Evolutionary conservation across 2,329 filamentous ascomycete species (phyloP).

Genomic region (Verticillium zaregamsianum): DNA sequence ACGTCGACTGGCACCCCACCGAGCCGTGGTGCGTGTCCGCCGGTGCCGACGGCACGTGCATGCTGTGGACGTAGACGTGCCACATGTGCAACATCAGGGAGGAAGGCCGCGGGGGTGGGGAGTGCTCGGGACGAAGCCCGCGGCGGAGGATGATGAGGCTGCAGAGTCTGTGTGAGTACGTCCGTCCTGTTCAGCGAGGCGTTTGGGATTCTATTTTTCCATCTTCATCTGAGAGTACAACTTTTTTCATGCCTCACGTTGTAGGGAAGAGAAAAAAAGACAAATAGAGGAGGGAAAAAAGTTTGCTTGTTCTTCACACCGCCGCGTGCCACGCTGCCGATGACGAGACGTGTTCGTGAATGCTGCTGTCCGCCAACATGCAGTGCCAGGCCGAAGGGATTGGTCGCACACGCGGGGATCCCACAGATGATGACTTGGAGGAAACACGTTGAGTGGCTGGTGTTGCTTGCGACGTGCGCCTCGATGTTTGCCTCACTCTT

Average conservation of each 20-base stretch:
- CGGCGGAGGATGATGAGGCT: background rate
- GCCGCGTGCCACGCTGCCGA: background rate
- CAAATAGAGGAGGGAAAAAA: background rate
- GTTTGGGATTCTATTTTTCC: background rate
- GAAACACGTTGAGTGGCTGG: background rate
- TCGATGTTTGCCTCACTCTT: background rate
- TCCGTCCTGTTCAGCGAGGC: slow-evolving; percentile 1
- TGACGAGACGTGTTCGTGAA: background rate
- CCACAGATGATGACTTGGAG: background rate
- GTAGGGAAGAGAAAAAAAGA: background rate
- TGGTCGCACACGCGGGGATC: background rate
- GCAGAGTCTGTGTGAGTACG: background rate
- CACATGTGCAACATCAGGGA: no score
- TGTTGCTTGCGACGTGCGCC: background rate
- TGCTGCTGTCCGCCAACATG: no score
- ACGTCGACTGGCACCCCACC: slow-evolving; percentile 91
- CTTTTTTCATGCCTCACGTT: background rate
- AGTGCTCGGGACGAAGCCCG: no score
- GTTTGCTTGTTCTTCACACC: background rate
- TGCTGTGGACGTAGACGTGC: slow-evolving; percentile 68
- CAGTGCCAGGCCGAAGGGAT: background rate
- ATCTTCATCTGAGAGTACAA: background rate
- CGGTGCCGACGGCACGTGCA: slow-evolving; percentile 87
- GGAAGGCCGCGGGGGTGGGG: no score
- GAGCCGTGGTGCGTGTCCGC: slow-evolving; percentile 95